These are phyloP conservation scores for Myotisia sp. DNA, from an alignment of 2,329 filamentous ascomycete genomes.

Conservation along the genomic window DNA sequence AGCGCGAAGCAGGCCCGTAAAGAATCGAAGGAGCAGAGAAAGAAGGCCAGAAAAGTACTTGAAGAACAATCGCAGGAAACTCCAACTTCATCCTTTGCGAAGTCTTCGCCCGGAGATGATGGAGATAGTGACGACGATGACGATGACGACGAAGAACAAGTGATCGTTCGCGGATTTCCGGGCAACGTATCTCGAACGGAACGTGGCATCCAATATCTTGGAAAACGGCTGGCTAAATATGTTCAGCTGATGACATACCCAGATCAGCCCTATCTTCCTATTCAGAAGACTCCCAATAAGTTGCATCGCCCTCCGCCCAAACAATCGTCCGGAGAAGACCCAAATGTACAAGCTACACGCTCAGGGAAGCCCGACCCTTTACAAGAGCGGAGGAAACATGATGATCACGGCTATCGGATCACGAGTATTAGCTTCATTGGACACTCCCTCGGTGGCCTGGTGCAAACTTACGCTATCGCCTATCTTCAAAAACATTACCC, in stretches of 20 bases:
- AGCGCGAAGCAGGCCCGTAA: constrained; percentile 59
- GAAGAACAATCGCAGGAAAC: constrained; percentile 5
- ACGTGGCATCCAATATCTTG: constrained; percentile 89
- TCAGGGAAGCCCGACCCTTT: constrained; percentile 36
- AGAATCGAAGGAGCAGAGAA: constrained; percentile 49
- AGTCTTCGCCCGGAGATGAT: background rate
- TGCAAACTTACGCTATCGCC: constrained; percentile 87
- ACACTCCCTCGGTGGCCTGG: constrained; percentile 76
- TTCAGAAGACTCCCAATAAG: constrained; percentile 33
- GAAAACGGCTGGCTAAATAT: constrained; percentile 84
- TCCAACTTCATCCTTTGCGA: background rate
- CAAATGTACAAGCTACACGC: constrained; percentile 27
- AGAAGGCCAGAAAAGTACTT: constrained; percentile 25
- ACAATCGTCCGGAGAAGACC: constrained; percentile 32
- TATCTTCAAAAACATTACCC: constrained; percentile 96
- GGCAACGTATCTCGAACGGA: constrained; percentile 87
- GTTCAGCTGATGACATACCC: constrained; percentile 83
- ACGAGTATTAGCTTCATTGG: constrained; percentile 92
- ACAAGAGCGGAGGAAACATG: constrained; percentile 10
- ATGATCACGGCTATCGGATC: constrained; percentile 54
- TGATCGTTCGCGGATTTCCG: constrained; percentile 78
- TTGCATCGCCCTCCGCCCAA: constrained; percentile 33
- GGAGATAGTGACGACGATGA: constrained; percentile 10
- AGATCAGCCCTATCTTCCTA: constrained; percentile 73
- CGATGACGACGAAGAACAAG: constrained; percentile 44